Evolutionary conservation across 176 grass and related monocot species (phyloP).

Genomic region (Hordeum marinum): DNA sequence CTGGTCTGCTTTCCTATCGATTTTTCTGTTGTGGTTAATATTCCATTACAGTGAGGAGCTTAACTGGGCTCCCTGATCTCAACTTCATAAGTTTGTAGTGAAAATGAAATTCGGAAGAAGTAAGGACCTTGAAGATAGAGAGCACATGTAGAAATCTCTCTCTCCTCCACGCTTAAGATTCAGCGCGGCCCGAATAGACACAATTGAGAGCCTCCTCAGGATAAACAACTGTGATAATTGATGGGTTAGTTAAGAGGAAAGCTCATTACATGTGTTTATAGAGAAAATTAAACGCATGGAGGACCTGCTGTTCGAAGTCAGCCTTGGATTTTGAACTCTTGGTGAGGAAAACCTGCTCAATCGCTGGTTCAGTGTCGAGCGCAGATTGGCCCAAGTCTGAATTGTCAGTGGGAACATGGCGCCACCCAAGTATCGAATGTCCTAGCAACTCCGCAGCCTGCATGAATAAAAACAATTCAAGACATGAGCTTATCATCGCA

Average conservation of each 20-base stretch:
- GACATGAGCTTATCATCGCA: conserved; percentile 10
- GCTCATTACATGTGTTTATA: neutral
- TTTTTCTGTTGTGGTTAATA: neutral
- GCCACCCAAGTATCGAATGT: conserved; percentile 88
- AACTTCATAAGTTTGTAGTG: neutral
- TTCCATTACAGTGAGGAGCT: neutral
- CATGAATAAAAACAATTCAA: conserved; percentile 8
- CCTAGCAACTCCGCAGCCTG: conserved; percentile 76
- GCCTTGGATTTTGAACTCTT: conserved; percentile 55
- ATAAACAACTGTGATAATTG: conserved; percentile 62
- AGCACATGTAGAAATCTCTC: conserved; percentile 96
- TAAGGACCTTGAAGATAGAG: conserved; percentile 88
- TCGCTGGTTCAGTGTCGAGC: conserved; percentile 60
- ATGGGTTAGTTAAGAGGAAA: conserved; percentile 15
- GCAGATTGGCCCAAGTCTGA: conserved; percentile 81
- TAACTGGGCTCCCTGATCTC: neutral
- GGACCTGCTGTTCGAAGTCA: conserved; percentile 87
- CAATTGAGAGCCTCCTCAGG: conserved; percentile 75
- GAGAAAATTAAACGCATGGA: conserved; percentile 1
- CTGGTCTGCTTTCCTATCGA: neutral
- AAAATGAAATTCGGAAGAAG: conserved; percentile 17
- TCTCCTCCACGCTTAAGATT: conserved; percentile 52
- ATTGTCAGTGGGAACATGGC: conserved; percentile 79
- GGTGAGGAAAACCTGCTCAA: conserved; percentile 84
- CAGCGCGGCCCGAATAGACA: conserved; percentile 57